phyloP scores from a whole-genome alignment of 2,329 filamentous ascomycete species.

The Penicillium thymicola region DNA sequence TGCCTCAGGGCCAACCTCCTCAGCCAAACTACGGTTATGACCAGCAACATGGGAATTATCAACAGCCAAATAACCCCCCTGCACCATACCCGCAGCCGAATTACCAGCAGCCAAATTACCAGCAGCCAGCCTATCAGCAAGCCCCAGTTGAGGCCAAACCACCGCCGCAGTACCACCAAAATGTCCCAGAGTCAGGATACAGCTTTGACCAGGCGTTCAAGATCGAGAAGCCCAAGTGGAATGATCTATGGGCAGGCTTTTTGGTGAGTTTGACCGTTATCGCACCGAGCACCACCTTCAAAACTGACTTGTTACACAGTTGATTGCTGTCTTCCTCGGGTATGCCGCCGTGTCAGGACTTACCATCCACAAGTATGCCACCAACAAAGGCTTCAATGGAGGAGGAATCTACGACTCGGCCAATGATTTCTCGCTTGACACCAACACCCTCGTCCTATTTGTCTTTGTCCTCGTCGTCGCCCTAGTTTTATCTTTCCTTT shows the following conservation, averaged over 20 bases:
- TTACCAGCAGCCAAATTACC: slow-evolving; percentile 2
- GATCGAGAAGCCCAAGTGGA: slow-evolving; percentile 78
- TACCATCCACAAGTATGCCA: slow-evolving; percentile 69
- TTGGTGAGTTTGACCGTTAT: slow-evolving; percentile 50
- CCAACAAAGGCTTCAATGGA: slow-evolving; percentile 61
- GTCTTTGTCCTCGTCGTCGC: slow-evolving; percentile 72
- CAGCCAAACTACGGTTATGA: slow-evolving; percentile 12
- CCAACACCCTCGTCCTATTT: slow-evolving; percentile 84
- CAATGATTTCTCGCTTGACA: slow-evolving; percentile 68
- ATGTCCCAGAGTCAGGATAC: slow-evolving; percentile 31
- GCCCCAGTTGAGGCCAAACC: slow-evolving; percentile 23
- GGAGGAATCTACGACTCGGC: slow-evolving; percentile 68
- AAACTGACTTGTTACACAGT: slow-evolving; percentile 41
- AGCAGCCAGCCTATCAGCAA: slow-evolving; percentile 7
- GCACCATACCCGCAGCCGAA: slow-evolving; percentile 1
- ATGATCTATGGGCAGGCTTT: slow-evolving; percentile 85
- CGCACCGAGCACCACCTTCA: neutral
- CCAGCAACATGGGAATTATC: slow-evolving; percentile 18
- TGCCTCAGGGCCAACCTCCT: slow-evolving; percentile 17
- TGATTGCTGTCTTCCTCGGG: slow-evolving; percentile 67
- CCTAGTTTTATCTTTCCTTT: slow-evolving; percentile 70
- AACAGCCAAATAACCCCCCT: slow-evolving; percentile 2
- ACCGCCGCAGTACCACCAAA: slow-evolving; percentile 20
- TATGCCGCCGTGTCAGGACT: slow-evolving; percentile 75
- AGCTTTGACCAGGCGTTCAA: slow-evolving; percentile 78